Percentiles rank a stretch among this genome's conserved stretches.
Conservation (phyloP, 2,329 filamentous ascomycete species). For the Fusarium subtropicale region DNA sequence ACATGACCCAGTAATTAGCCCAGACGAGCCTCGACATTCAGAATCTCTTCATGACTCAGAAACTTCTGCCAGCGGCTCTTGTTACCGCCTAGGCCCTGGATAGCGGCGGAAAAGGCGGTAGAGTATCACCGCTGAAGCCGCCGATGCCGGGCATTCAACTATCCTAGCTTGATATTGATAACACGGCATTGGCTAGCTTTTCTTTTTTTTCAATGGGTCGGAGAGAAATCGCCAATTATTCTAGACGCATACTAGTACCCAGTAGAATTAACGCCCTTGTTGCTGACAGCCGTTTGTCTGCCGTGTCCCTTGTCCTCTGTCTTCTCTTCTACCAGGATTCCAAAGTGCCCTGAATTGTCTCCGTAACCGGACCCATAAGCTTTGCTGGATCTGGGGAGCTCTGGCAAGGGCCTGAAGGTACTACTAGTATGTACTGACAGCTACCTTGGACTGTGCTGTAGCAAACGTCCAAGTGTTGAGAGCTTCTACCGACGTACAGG, state of each 20-base stretch:
- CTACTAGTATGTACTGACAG: neutral
- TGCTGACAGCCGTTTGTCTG: slow-evolving; percentile 25
- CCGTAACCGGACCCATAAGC: slow-evolving; percentile 32
- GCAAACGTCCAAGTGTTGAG: neutral
- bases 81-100: slow-evolving; percentile 19
- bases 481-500: neutral
- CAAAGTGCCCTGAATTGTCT: slow-evolving; percentile 8
- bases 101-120: slow-evolving; percentile 18
- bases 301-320: slow-evolving; percentile 8
- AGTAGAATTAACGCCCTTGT: slow-evolving; percentile 27
- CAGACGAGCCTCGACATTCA: slow-evolving; percentile 1
- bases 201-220: slow-evolving; percentile 24
- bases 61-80: slow-evolving; percentile 28
- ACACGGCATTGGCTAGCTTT: slow-evolving; percentile 15
- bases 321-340: slow-evolving; percentile 4
- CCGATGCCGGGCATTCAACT: slow-evolving; percentile 17
- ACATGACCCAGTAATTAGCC: neutral
- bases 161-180: slow-evolving; percentile 12
- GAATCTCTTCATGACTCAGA: slow-evolving; percentile 31
- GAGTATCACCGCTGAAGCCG: slow-evolving; percentile 1
- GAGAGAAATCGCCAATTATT: slow-evolving; percentile 20
- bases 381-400: slow-evolving; percentile 39
- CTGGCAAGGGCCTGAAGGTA: slow-evolving; percentile 23
- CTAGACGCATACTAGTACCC: slow-evolving; percentile 24
- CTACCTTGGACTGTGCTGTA: neutral